Evolutionary conservation across 1,284 basidiomycete species (phyloP), one percentile per base, ranked within the genome.

Genomic region (Microbotryum violaceum): DNA sequence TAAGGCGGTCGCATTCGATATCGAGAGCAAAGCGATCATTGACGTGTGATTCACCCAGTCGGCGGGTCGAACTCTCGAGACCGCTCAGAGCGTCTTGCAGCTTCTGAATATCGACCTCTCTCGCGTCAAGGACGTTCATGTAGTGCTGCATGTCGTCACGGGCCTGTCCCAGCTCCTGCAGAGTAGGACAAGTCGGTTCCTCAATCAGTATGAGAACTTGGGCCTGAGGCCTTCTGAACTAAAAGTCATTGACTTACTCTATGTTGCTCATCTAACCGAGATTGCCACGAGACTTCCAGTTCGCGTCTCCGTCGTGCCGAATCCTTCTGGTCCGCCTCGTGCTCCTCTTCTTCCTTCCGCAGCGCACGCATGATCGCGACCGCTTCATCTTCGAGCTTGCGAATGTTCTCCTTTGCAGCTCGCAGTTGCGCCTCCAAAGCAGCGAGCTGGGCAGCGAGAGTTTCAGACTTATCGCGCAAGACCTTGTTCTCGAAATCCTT

Each of bases 1-100:
- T 87, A 54, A 94, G 78, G 2, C 91, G 80, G 70, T 97, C 93
- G 5, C 91, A 82, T 75, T 97, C 93, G 29, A 97, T 82, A 74
- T 96, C 89, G 47, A 97, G 78, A 0, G 89, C 89, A 78, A 91
- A 90, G 60, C 85, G 82, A 53, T 91, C 88, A 12, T 85, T 87
- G 1, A 87, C 87, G 70, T 88, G 86, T 33, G 85, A 81, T 77
- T 91, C 88, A 46, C 90, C 90, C 6, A 85, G 78, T 63, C 85
- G 83, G 77, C 85, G 85, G 6, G 75, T 70, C 60, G 80, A 78
- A 54, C 74, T 73, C 58, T 81, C 78, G 31, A 80, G 72, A 0
- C 78, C 76, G 65, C 85, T 82, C 29, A 96, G 78, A 0, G 85
- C 85, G 4, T 77, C 76, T 74, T 97, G 89, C 6, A 97, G 82